A percentile compares a stretch with the other conserved stretches of the same genome.
Conservation (phyloP, 2,329 filamentous ascomycete species). For the Ophiosphaerella herpotricha region DNA sequence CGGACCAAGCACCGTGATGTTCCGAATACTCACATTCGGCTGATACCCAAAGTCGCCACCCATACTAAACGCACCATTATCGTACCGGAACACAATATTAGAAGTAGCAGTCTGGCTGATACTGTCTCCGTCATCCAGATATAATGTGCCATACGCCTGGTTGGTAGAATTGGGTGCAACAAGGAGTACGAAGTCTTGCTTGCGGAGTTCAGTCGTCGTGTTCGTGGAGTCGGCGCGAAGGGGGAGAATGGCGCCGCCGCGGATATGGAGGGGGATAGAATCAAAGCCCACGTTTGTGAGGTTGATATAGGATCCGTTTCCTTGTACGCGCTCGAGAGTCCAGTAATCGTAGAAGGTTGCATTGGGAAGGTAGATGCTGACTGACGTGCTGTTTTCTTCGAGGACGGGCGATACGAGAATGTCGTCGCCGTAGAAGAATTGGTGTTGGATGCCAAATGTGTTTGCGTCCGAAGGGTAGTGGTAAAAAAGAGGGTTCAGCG, state of each 20-base stretch:
- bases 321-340: conserved; percentile 55
- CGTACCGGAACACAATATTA: conserved; percentile 64
- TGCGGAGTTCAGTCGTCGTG: conserved; percentile 67
- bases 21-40: conserved; percentile 28
- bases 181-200: conserved; percentile 72
- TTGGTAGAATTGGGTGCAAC: conserved; percentile 68
- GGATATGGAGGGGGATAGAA: conserved; percentile 67
- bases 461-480: conserved; percentile 64
- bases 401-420: conserved; percentile 62
- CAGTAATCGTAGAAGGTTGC: conserved; percentile 66
- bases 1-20: conserved; percentile 33
- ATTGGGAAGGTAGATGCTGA: conserved; percentile 61
- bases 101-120: conserved; percentile 62
- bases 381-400: conserved; percentile 57
- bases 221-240: conserved; percentile 60
- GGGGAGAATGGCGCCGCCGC: conserved; percentile 67
- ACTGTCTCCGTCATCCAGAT: conserved; percentile 76
- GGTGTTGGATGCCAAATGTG: conserved; percentile 56
- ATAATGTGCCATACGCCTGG: conserved; percentile 69
- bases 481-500: conserved; percentile 72
- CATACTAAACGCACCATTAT: conserved; percentile 57
- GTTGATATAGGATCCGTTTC: conserved; percentile 51
- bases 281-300: conserved; percentile 56
- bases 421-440: conserved; percentile 64
- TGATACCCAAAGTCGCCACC: conserved; percentile 61